Percentiles rank a stretch among this genome's conserved stretches.
These are phyloP conservation scores for Quaeritorhiza haematococci DNA, from an alignment of 371 early-diverging fungal genomes.

Conservation along the genomic window DNA sequence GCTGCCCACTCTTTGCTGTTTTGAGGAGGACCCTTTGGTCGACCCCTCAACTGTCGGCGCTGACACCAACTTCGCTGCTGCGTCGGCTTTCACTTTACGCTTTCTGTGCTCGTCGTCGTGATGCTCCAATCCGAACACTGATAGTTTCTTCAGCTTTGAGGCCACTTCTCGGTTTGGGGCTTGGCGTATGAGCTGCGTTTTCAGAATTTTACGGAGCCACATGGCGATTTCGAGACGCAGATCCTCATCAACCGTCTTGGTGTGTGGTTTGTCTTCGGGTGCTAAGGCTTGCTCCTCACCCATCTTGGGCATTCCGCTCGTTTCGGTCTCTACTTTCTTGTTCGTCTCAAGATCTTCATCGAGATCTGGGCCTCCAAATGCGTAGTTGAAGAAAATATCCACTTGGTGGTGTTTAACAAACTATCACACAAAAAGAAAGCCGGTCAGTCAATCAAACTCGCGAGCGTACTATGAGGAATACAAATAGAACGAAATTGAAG, in stretches of 20 bases:
- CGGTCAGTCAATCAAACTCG: no score
- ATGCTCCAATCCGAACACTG: slow-evolving; percentile 27
- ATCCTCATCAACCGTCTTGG: background rate
- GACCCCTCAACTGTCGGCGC: background rate
- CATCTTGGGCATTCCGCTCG: no score
- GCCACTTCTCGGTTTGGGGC: slow-evolving; percentile 23
- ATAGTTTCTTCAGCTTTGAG: slow-evolving; percentile 20
- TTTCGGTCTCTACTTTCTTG: no score
- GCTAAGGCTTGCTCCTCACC: background rate
- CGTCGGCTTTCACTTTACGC: background rate
- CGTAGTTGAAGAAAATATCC: background rate
- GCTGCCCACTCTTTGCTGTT: background rate
- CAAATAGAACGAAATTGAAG: no score
- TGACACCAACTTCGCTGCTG: slow-evolving; percentile 1
- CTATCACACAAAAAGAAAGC: background rate
- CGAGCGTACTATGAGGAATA: no score
- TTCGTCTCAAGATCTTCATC: no score
- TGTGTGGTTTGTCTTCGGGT: background rate
- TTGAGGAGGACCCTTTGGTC: background rate
- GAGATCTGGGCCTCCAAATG: no score
- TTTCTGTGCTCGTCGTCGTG: background rate
- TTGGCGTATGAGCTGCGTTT: slow-evolving; percentile 17
- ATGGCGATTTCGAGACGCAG: slow-evolving; percentile 19
- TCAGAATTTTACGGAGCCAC: slow-evolving; percentile 23
- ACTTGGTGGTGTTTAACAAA: background rate